These are phyloP conservation scores for Trypanosoma platydactyli DNA, from an alignment of 208 protist genomes.

Conservation along the genomic window DNA sequence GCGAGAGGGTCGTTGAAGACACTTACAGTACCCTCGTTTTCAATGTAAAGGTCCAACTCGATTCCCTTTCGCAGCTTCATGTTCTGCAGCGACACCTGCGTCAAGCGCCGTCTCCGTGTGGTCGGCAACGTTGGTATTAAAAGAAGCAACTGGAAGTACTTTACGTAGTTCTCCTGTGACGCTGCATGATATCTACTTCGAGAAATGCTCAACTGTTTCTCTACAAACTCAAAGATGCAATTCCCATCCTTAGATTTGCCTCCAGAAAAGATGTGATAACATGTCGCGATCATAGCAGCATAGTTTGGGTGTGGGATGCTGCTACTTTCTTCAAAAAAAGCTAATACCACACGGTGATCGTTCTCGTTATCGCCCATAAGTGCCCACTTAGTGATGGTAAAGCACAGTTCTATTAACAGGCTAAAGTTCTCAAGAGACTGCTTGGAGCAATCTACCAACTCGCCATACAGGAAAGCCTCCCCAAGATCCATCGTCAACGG, in stretches of 20 bases:
- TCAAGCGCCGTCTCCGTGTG: conserved; percentile 46
- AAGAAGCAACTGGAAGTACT: conserved; percentile 83
- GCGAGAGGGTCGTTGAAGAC: conserved; percentile 61
- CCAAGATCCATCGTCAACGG: conserved; percentile 76
- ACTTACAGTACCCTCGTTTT: conserved; percentile 36
- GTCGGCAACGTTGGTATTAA: conserved; percentile 72
- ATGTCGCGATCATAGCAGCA: conserved; percentile 74
- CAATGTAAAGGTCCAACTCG: conserved; percentile 59
- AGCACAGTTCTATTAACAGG: conserved; percentile 73
- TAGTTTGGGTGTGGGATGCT: conserved; percentile 63
- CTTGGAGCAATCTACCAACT: conserved; percentile 79
- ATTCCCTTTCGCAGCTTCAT: conserved; percentile 36
- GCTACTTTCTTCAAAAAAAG: conserved; percentile 66
- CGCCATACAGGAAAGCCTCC: conserved; percentile 45
- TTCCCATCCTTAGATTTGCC: conserved; percentile 48
- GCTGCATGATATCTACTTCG: conserved; percentile 58
- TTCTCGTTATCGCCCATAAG: conserved; percentile 17
- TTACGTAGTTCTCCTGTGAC: conserved; percentile 78
- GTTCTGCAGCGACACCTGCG: conserved; percentile 62
- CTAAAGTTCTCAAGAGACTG: conserved; percentile 70
- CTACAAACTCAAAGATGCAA: conserved; percentile 56
- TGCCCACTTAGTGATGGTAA: conserved; percentile 73
- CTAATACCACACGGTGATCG: conserved; percentile 57
- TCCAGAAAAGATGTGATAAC: conserved; percentile 72
- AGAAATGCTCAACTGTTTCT: conserved; percentile 52